phyloP scores from a whole-genome alignment of 164 flowering plant species.

The Aristolochia fimbriata region DNA sequence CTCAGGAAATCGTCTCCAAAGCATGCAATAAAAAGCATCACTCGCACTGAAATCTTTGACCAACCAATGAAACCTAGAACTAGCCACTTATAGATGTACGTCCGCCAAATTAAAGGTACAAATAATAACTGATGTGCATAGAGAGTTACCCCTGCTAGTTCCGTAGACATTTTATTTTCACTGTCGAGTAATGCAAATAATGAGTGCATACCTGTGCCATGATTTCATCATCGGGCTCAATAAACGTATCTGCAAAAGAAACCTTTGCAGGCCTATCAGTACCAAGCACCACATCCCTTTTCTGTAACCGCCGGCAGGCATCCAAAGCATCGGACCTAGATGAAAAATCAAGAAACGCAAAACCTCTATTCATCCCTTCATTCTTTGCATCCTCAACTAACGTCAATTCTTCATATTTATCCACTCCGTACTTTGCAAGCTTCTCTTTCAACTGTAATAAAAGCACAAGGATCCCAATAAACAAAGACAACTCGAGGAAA shows the following conservation, averaged over 20 bases:
- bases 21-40: too few relatives aligned
- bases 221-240: slow-evolving; percentile 89
- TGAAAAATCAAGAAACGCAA: slow-evolving; percentile 84
- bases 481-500: neutral
- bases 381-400: slow-evolving; percentile 72
- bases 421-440: slow-evolving; percentile 66
- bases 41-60: too few relatives aligned
- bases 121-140: neutral
- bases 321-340: slow-evolving; percentile 92
- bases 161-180: neutral
- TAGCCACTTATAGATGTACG: too few relatives aligned
- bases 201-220: slow-evolving; percentile 69
- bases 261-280: slow-evolving; percentile 87
- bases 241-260: slow-evolving; percentile 89
- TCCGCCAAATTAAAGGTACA: too few relatives aligned
- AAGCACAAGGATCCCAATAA: neutral
- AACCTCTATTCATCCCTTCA: slow-evolving; percentile 81
- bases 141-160: neutral
- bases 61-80: too few relatives aligned
- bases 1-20: too few relatives aligned
- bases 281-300: slow-evolving; percentile 76
- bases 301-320: slow-evolving; percentile 77
- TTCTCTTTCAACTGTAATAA: slow-evolving; percentile 64
- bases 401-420: slow-evolving; percentile 68
- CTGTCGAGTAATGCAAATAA: neutral